Percentiles rank a stretch among this genome's conserved stretches.
Conservation (phyloP, 192 early-diverging fungal genomes). For the Coemansia sp. region DNA sequence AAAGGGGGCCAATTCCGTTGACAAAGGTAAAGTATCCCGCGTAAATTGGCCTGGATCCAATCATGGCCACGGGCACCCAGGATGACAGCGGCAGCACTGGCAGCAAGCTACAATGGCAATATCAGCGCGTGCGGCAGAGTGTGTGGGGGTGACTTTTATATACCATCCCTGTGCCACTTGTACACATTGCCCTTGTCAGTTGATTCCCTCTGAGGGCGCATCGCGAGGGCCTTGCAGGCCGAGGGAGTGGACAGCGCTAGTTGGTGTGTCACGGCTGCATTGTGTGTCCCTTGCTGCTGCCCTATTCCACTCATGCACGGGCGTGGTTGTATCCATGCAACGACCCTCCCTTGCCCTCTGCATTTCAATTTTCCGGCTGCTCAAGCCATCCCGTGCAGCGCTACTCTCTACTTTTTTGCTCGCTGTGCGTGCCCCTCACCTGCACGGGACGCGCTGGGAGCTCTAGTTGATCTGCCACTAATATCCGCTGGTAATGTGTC, state of each 20-base stretch:
- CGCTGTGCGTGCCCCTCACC: not conserved
- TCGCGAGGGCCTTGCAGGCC: not conserved
- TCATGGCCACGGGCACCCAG: not conserved
- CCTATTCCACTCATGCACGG: conserved; percentile 3
- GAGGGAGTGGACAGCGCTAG: not conserved
- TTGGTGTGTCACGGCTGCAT: conserved; percentile 3
- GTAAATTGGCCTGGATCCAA: conserved; percentile 1
- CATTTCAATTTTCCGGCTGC: not conserved
- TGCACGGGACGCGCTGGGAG: not conserved
- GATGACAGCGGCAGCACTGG: not conserved
- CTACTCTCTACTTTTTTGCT: not conserved
- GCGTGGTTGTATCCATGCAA: not conserved
- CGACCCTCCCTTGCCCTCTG: not conserved
- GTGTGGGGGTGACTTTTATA: not conserved
- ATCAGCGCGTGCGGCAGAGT: not conserved
- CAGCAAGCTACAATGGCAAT: not conserved
- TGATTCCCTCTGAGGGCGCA: conserved; percentile 1
- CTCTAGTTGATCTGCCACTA: not conserved
- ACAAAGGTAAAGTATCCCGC: conserved; percentile 9
- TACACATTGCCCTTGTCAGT: not conserved
- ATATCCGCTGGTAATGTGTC: not conserved
- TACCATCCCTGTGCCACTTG: conserved; percentile 6
- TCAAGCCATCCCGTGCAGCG: not conserved
- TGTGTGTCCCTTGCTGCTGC: not conserved
- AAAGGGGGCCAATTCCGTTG: conserved; percentile 7